Evolutionary conservation across 129 eudicot genomes (phyloP), one percentile per base, ranked within the genome.

Genomic region (Artemisia annua): DNA sequence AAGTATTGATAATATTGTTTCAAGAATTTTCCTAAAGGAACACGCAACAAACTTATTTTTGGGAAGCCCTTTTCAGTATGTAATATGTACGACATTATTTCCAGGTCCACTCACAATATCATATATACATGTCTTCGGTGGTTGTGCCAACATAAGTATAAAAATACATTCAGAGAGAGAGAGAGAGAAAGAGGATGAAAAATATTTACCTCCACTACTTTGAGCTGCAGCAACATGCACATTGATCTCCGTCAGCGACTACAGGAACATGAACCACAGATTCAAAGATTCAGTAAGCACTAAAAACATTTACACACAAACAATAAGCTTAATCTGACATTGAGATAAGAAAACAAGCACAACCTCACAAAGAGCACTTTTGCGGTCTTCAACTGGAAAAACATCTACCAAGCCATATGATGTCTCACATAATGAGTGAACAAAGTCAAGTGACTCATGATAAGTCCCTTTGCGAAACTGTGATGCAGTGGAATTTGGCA

Each of bases 321-420:
- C 52, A 17, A 46, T 55, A 71, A 48, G 49, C 49, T 72, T 39
- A 44, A 51, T 54, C 26, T 44, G 79, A 64, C 50, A 50, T n/a
- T n/a, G 56, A 58, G 46, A 62, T 18, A 67, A 60, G 52, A 18
- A 67, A 67, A 63, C 48, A 56, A 69, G 49, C 63, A 69, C 81
- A 75, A 94, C 99, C 99, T 94, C 99, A 74, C 91, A 81, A 68
- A 94, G 97, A 24, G 99, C 99, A 81, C 88, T 82, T 86, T 94
- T 90, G 66, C 99, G 97, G 76, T 94, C 99, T 82, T 94, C 99
- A 85, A 90, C 80, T 3, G 99, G 97, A 85, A 94, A 90, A 46
- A 94, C 95, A 70, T 94, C 99, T 39, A 94, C 97, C 62, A 94
- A 84, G 79, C 97, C 99, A 76, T 90, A 94, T 54, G 99, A 94